Conservation (phyloP, 306 rosid species). For the Fagus sylvatica region DNA sequence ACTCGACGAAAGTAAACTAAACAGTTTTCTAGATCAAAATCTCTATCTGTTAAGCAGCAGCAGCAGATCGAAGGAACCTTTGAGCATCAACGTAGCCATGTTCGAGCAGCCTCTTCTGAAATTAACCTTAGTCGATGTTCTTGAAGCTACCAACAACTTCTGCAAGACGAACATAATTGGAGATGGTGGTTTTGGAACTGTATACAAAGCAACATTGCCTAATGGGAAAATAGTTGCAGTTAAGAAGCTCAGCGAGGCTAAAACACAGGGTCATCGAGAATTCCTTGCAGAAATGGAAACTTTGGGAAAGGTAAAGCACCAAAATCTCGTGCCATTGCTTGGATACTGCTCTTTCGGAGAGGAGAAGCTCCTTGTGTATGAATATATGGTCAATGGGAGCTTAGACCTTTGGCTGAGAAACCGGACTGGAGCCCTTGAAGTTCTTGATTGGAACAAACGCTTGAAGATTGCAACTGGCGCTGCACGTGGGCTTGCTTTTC, state of each 20-base stretch:
- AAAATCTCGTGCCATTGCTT: constrained; percentile 78
- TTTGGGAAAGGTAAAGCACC: constrained; percentile 92
- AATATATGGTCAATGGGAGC: constrained; percentile 95
- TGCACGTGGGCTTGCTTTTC: constrained; percentile 85
- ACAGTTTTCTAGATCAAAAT: constrained; percentile 62
- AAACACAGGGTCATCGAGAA: constrained; percentile 93
- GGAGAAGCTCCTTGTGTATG: constrained; percentile 94
- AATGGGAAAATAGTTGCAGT: constrained; percentile 80
- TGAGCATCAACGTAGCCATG: constrained; percentile 90
- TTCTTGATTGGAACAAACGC: constrained; percentile 85
- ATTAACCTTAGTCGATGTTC: constrained; percentile 69
- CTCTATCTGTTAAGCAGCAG: constrained; percentile 86
- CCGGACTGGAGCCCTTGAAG: constrained; percentile 74
- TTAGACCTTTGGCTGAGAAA: constrained; percentile 93
- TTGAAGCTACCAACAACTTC: constrained; percentile 90
- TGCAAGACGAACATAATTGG: constrained; percentile 94
- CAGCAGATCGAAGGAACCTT: constrained; percentile 91
- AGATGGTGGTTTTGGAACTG: constrained; percentile 98
- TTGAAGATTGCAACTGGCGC: constrained; percentile 71
- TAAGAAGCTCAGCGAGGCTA: constrained; percentile 91
- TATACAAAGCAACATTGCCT: constrained; percentile 85
- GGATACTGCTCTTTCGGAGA: constrained; percentile 93
- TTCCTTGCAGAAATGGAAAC: constrained; percentile 99
- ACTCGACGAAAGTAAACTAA: constrained; percentile 60
- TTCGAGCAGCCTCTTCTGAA: constrained; percentile 95